phyloP scores from a whole-genome alignment of 495 filamentous ascomycete species.

The Penicillium roqueforti region DNA sequence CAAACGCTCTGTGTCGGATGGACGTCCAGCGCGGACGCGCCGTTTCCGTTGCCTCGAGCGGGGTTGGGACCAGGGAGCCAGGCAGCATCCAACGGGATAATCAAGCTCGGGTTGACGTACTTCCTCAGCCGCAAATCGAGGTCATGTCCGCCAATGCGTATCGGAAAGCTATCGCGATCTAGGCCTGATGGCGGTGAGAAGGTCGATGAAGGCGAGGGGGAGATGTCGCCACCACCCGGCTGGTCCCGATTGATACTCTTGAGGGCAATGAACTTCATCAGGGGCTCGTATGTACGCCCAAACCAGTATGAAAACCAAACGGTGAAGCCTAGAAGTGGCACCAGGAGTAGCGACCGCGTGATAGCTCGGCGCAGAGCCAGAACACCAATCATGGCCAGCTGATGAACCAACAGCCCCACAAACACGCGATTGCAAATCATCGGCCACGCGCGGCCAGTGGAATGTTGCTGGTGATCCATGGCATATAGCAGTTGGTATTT shows the following conservation, averaged over 20 bases:
- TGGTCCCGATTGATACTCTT: slow-evolving; percentile 66
- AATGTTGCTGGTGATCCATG: slow-evolving; percentile 96
- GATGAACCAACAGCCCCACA: slow-evolving; percentile 79
- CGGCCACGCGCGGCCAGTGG: slow-evolving; percentile 88
- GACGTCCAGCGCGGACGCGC: slow-evolving; percentile 12
- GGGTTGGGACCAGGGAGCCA: slow-evolving; percentile 38
- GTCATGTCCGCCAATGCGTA: slow-evolving; percentile 38
- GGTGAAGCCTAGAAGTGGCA: slow-evolving; percentile 71
- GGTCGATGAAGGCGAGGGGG: slow-evolving; percentile 34
- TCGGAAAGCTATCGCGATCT: slow-evolving; percentile 43
- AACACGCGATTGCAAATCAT: slow-evolving; percentile 91
- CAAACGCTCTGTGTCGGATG: slow-evolving; percentile 20
- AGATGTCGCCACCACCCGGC: slow-evolving; percentile 32
- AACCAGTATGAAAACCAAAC: slow-evolving; percentile 84
- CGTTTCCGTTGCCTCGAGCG: slow-evolving; percentile 17
- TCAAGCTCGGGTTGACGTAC: slow-evolving; percentile 45
- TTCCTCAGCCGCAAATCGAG: slow-evolving; percentile 41
- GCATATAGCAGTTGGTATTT: slow-evolving; percentile 98
- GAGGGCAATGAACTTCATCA: slow-evolving; percentile 89
- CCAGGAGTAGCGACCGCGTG: slow-evolving; percentile 62
- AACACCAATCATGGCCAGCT: slow-evolving; percentile 84
- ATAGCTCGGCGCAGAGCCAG: slow-evolving; percentile 72
- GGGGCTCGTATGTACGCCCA: slow-evolving; percentile 67
- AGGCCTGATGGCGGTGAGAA: slow-evolving; percentile 42
- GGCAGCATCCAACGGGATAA: slow-evolving; percentile 42